Evolutionary conservation across 1,284 basidiomycete genomes (phyloP), one percentile per base, ranked within the genome.

Genomic region (Fomitopsis pinicola): DNA sequence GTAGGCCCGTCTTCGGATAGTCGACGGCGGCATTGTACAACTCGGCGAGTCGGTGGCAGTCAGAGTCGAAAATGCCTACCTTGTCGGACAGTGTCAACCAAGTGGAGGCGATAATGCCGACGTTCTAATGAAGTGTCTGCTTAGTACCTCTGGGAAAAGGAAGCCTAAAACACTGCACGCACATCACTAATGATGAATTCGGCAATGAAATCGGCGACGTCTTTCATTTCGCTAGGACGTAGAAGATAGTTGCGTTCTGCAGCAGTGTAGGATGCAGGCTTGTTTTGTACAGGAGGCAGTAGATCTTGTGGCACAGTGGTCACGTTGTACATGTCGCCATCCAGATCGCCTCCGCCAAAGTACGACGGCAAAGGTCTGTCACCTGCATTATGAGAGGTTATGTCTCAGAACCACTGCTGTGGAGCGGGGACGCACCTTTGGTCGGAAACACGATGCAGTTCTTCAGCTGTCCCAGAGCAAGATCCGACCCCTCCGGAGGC

Each of bases 121-220:
- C 72, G 36, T 82, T 79, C 83, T 86, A 19, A 6, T 6, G 58
- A 28, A 45, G 33, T 45, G 54, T 33, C 54, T 45, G 33, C 58
- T 54, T 33, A 36, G 36, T 8, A 6, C 58, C 22, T 22, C 22
- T 22, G 40, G 54, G 2, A n/a, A 7, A 4, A 10, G 63, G 66
- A 68, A 63, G 45, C 48, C 9, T 17, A 14, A 45, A 9, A 36
- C 35, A 7, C 35, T 6, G 42, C 33, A 36, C 79, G 58, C 62
- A 87, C 84, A 69, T 91, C 87, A 58, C 81, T 86, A 66, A 78
- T 84, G 63, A 89, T 87, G 63, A 84, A 91, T 60, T 91, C 86
- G 58, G 88, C 79, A n/a, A 92, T 82, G 68, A 92, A 92, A 54
- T 90, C 83, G 1, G 84, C 86, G 1, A 91, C 86, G 72, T 89